Conservation (phyloP, 106 monocot genomes). For the Agapanthus africanus region DNA sequence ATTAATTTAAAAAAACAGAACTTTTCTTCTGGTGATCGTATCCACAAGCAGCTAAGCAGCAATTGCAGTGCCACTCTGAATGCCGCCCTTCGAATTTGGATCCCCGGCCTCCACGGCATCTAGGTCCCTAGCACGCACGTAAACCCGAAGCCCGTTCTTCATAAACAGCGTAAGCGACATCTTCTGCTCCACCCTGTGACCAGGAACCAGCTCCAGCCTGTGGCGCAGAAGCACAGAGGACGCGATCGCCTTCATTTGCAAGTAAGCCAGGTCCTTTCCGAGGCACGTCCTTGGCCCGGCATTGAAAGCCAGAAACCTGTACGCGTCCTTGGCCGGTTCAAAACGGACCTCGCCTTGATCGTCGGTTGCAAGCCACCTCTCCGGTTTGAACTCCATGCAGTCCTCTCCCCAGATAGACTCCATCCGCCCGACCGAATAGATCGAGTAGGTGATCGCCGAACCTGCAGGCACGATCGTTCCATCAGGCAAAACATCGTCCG, state of each 20-base stretch:
- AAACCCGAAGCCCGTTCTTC: slow-evolving; percentile 69
- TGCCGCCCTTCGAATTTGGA: not conserved
- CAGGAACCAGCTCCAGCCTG: slow-evolving; percentile 49
- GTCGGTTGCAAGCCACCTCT: slow-evolving; percentile 63
- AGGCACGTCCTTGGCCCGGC: slow-evolving; percentile 79
- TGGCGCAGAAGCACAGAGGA: slow-evolving; percentile 68
- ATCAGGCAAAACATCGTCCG: slow-evolving; percentile 76
- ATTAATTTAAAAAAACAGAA: too few relatives aligned
- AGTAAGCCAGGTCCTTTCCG: slow-evolving; percentile 85
- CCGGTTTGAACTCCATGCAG: slow-evolving; percentile 70
- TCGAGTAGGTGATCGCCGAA: slow-evolving; percentile 67
- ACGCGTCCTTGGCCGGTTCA: slow-evolving; percentile 47
- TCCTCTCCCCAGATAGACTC: slow-evolving; percentile 76
- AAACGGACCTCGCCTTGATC: slow-evolving; percentile 35
- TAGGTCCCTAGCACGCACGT: slow-evolving; percentile 40
- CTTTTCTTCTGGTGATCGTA: too few relatives aligned
- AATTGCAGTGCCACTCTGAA: too few relatives aligned
- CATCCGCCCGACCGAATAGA: slow-evolving; percentile 79
- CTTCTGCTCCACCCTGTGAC: slow-evolving; percentile 76
- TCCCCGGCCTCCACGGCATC: not conserved
- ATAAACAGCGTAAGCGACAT: slow-evolving; percentile 95
- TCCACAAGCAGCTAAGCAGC: too few relatives aligned
- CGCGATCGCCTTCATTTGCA: slow-evolving; percentile 90
- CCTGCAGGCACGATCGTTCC: slow-evolving; percentile 65
- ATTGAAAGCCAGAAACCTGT: slow-evolving; percentile 82